A percentile compares a stretch with the other conserved stretches of the same genome.
Conservation (phyloP, 345 rosid genomes). For the Rubroshorea leprosula region DNA sequence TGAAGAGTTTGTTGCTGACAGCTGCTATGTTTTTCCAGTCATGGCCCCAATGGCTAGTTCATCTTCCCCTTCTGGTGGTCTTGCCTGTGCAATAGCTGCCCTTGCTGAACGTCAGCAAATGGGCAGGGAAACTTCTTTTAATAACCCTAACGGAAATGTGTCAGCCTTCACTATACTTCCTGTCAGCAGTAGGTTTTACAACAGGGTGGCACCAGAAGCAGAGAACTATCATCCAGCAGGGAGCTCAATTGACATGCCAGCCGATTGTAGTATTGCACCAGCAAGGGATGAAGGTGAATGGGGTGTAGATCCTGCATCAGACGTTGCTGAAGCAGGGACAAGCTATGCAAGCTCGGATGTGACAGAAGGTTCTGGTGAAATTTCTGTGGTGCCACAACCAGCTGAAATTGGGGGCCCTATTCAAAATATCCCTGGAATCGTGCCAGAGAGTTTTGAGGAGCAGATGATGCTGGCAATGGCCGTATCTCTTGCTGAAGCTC, state of each 20-base stretch:
- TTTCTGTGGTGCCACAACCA: conserved; percentile 32
- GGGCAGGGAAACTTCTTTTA: conserved; percentile 48
- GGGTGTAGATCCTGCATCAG: conserved; percentile 48
- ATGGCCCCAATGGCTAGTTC: conserved; percentile 41
- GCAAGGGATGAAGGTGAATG: conserved; percentile 45
- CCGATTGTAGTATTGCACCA: conserved; percentile 25
- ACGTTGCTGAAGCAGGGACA: conserved; percentile 62
- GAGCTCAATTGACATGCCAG: conserved; percentile 24
- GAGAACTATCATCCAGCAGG: conserved; percentile 34
- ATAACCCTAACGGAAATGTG: conserved; percentile 34
- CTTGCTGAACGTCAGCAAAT: conserved; percentile 82
- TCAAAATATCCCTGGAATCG: conserved; percentile 33
- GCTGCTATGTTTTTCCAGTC: conserved; percentile 32
- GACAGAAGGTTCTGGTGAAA: conserved; percentile 35
- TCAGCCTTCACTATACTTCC: conserved; percentile 44
- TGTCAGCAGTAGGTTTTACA: conserved; percentile 45
- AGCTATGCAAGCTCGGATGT: conserved; percentile 63
- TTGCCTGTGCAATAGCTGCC: conserved; percentile 80
- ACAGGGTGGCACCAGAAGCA: conserved; percentile 32
- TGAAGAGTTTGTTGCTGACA: conserved; percentile 46
- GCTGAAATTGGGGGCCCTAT: conserved; percentile 33
- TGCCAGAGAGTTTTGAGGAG: conserved; percentile 89
- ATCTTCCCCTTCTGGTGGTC: conserved; percentile 70
- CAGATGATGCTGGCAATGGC: conserved; percentile 98
- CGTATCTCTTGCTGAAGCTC: conserved; percentile 84